These are phyloP conservation scores for Craspedostauros australis DNA, from an alignment of 108 stramenopile species.

Conservation along the genomic window DNA sequence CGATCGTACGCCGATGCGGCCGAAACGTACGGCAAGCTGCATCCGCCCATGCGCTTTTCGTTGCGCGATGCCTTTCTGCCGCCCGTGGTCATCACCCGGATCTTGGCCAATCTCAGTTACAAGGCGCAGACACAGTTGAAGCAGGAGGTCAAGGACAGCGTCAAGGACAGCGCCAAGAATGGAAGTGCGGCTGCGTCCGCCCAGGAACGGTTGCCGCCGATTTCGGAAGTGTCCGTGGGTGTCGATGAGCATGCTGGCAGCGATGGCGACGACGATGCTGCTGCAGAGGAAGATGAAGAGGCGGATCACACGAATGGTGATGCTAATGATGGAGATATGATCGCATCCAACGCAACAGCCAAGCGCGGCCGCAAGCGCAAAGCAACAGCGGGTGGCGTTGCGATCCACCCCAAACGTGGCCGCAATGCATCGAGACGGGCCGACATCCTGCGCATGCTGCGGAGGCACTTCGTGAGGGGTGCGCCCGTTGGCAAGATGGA, in stretches of 20 bases:
- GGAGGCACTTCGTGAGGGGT: slow-evolving; percentile 5
- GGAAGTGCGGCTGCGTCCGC: no score
- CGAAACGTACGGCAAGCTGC: slow-evolving; percentile 25
- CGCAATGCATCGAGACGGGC: background rate
- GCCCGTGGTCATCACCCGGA: background rate
- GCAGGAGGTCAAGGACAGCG: slow-evolving; percentile 12
- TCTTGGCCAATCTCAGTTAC: slow-evolving; percentile 31
- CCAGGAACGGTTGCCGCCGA: background rate
- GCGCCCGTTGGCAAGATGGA: slow-evolving; percentile 15
- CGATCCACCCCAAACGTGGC: slow-evolving; percentile 6
- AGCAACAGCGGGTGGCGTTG: slow-evolving; percentile 1
- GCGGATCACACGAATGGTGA: background rate
- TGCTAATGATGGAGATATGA: slow-evolving; percentile 1
- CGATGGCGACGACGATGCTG: background rate
- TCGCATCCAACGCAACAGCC: no score
- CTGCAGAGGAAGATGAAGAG: background rate
- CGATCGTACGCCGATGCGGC: slow-evolving; percentile 54
- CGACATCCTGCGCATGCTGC: background rate
- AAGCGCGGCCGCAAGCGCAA: slow-evolving; percentile 11
- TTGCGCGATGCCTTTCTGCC: slow-evolving; percentile 62
- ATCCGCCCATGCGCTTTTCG: slow-evolving; percentile 63
- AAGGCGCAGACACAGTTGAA: slow-evolving; percentile 31
- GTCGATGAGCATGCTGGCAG: background rate
- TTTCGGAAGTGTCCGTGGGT: background rate
- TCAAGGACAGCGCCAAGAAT: no score